Base-by-base conservation (phyloP, 2,329 filamentous ascomycete genomes). In the Colletotrichum tropicale region DNA sequence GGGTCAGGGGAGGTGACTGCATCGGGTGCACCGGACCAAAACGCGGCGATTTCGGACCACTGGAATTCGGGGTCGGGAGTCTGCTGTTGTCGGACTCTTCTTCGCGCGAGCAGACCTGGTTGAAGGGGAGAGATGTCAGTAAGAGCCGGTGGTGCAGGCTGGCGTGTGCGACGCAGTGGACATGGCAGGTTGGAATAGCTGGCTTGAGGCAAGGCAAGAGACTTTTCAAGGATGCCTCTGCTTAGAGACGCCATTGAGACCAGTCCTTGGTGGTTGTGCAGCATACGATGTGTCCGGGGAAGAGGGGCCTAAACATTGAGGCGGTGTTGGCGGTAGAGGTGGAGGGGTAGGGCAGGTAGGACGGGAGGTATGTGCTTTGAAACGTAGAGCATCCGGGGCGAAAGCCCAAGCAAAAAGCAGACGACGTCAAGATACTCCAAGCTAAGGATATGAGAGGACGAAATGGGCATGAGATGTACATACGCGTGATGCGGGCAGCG, bases 1-100 rank as follows among this genome's bases (percentile, higher is more conserved):
- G 96, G 15, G 96, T 98, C 68, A 98, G 89, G 56, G 96, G 96
- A 78, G 96, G 96, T 13, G 96, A 98, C 79, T 96, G 94, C 86
- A 98, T 91, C 73, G 94, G 91, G 75, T 93, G 92, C 76, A 91
- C 90, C 76, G 94, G 93, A 78, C 93, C 94, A 55, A 92, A 87
- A 82, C 89, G 90, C 34, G 94, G 93, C 73, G 94, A 96, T 76
- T 90, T 89, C 79, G 89, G 91, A 74, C 88, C 88, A 69, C 93
- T 93, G 77, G 93, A 93, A 77, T 86, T 91, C 67, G 92, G 93
- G 70, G 93, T 93, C 55, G 91, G 88, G 73, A 92, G 88, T 75
- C 91, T 89, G 81, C 92, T 94, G 71, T 92, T 87, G 68, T 93
- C 92, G 8, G 89, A 91, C 28, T 88, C 88, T 80, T 91, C 91